A percentile compares a stretch with the other conserved stretches of the same genome.
Evolutionary conservation across 768 basidiomycete species (phyloP).

Genomic region (Macrolepiota albuminosa): DNA sequence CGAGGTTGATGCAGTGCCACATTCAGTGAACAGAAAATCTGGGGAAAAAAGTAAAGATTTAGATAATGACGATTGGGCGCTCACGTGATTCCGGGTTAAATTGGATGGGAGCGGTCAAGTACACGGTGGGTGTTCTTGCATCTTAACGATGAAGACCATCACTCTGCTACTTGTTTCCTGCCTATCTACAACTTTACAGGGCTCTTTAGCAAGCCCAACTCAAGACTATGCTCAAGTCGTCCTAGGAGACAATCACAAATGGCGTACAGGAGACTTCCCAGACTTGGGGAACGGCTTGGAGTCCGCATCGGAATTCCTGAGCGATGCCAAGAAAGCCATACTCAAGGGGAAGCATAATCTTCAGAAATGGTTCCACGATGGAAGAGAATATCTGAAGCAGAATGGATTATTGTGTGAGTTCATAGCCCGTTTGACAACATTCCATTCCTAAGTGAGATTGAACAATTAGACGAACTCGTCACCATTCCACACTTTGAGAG

Average conservation of each 20-base stretch:
- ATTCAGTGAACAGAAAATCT: neutral
- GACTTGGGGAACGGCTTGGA: conserved; percentile 1
- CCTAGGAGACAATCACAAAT: conserved; percentile 27
- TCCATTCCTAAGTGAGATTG: neutral
- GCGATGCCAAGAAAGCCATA: conserved; percentile 38
- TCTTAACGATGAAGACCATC: conserved; percentile 14
- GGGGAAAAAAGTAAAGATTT: neutral
- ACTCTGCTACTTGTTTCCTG: conserved; percentile 10
- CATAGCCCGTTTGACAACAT: neutral
- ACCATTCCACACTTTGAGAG: conserved; percentile 44
- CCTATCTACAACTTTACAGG: conserved; percentile 3
- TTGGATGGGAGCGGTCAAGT: neutral
- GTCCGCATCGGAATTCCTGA: conserved; percentile 31
- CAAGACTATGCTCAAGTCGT: conserved; percentile 36
- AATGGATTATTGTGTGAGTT: conserved; percentile 67
- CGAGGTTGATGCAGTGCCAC: neutral
- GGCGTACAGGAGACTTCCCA: neutral
- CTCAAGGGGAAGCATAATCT: conserved; percentile 42
- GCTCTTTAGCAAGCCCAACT: conserved; percentile 8
- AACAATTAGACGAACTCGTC: conserved; percentile 55
- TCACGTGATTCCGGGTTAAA: neutral
- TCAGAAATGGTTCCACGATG: conserved; percentile 59
- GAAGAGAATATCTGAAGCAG: conserved; percentile 64
- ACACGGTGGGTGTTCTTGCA: neutral
- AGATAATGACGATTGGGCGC: too few species aligned